Evolutionary conservation across 805 yeast species (phyloP).

Genomic region (Jamesozyma gamospora): DNA sequence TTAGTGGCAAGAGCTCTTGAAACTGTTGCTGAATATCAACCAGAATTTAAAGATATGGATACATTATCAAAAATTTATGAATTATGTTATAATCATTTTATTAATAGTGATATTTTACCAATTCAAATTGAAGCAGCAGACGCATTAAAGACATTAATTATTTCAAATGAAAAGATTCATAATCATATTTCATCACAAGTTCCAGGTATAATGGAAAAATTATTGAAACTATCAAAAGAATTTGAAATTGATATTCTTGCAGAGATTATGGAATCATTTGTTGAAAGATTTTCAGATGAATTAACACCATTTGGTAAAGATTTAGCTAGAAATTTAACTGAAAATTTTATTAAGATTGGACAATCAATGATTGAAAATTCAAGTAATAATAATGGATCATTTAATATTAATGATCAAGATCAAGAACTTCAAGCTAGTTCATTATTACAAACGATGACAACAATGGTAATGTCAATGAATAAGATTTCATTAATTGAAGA

Average conservation of each 20-base stretch:
- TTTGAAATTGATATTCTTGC: constrained; percentile 81
- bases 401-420: constrained; percentile 38
- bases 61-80: constrained; percentile 34
- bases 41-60: constrained; percentile 29
- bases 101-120: constrained; percentile 45
- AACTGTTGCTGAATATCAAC: constrained; percentile 36
- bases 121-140: constrained; percentile 80
- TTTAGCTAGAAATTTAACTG: constrained; percentile 47
- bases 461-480: constrained; percentile 62
- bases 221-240: constrained; percentile 64
- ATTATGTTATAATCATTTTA: constrained; percentile 32
- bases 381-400: constrained; percentile 13
- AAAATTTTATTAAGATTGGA: constrained; percentile 50
- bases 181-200: constrained; percentile 62
- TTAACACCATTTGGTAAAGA: constrained; percentile 80
- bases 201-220: constrained; percentile 70
- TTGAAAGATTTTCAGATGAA: constrained; percentile 77
- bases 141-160: constrained; percentile 71
- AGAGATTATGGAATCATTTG: constrained; percentile 91
- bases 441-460: constrained; percentile 58
- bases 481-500: constrained; percentile 43
- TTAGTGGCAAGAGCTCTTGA: constrained; percentile 66
- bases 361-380: constrained; percentile 45
- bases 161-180: constrained; percentile 52
- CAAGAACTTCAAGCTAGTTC: constrained; percentile 64